Base-by-base conservation (phyloP, 495 filamentous ascomycete species). In the Glonium stellatum region DNA sequence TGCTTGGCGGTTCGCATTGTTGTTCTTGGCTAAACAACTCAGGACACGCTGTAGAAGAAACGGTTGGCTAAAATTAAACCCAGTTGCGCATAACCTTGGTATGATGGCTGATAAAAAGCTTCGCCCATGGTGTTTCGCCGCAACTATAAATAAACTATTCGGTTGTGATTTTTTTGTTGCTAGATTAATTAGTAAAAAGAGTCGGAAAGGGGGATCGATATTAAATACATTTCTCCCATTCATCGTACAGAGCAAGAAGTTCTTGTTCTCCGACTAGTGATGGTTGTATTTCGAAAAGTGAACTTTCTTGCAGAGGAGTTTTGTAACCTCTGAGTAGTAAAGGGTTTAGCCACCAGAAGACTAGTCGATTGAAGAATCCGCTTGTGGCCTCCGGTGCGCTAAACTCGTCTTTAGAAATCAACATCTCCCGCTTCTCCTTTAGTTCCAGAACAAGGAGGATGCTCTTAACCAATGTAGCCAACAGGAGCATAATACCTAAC, bases 21-120 rank as follows among this genome's bases (percentile, higher is more conserved):
- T 22, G 39, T 54, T 11, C 22, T 36, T 54, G n/a, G 18, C 25
- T 35, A 60, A 50, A 18, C 54, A 60, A 11, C 49, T 54, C 3
- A 60, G 50, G 2, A 42, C 39, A 15, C 58, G 58, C 36, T 60
- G 48, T 4, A 60, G 58, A 13, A 60, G 58, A 37, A 60, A 60
- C 15, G 58, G 58, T 27, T 60, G 58, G 49, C 49, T 54, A 21
- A 60, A 60, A 39, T 54, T 60, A 50, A 60, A 60, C 9, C 49
- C 58, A 54, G 49, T 60, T 25, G 25, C 51, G 25, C 50, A 44
- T 25, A 60, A 23, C 35, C 58, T 34, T 15, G 58, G 58, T 13
- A 54, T 19, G 49, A 60, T 60, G 12, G 52, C 58, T 4, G 58
- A 60, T 13, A 49, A 48, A 41, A 60, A 60, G 1, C 19, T 54